Base-by-base conservation (phyloP, 768 basidiomycete genomes). In the Dacryopinax primogenitus region DNA sequence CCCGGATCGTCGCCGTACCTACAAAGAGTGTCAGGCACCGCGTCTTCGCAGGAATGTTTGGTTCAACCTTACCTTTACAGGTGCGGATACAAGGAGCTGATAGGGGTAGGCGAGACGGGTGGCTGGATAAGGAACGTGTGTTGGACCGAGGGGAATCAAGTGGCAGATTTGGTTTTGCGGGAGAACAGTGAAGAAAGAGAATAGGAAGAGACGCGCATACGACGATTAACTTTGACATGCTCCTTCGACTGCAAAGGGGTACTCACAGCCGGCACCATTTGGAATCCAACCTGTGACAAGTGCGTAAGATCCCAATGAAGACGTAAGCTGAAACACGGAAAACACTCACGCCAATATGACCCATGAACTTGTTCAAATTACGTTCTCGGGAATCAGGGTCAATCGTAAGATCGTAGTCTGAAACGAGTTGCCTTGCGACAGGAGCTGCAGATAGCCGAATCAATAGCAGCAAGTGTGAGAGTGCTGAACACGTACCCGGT, bases 321-420 rank as follows among this genome's bases (percentile, higher is more conserved):
- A 30, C n/a, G 28, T 36, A 62, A 30, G n/a, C 41, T 34, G 44
- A 62, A 63, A 37, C 63, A 34, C 36, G 76, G 63, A 73, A 74
- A 21, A 74, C 64, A 75, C 78, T 62, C 70, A 82, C 80, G 81
- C 84, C 84, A 64, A 84, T 81, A 69, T 82, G 80, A 33, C 77
- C 72, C 73, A 85, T 77, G 71, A 86, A 85, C n/a, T 76, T 73
- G 67, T 81, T 83, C 58, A 82, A 72, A 69, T 84, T 83, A 66
- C 72, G 74, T 63, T 79, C 76, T 33, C 77, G 71, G 13, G 75
- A 70, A 1, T 78, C 77, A 23, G 77, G 75, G 4, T 77, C 68
- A 33, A 76, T 76, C 4, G 70, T 72, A 16, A 86, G 76, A 1
- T 74, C 80, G 67, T 83, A 84, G 63, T 85, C 82, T 30, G 69